These are phyloP conservation scores for Blumeriella jaapii DNA, from an alignment of 2,329 filamentous ascomycete species.

Conservation along the genomic window DNA sequence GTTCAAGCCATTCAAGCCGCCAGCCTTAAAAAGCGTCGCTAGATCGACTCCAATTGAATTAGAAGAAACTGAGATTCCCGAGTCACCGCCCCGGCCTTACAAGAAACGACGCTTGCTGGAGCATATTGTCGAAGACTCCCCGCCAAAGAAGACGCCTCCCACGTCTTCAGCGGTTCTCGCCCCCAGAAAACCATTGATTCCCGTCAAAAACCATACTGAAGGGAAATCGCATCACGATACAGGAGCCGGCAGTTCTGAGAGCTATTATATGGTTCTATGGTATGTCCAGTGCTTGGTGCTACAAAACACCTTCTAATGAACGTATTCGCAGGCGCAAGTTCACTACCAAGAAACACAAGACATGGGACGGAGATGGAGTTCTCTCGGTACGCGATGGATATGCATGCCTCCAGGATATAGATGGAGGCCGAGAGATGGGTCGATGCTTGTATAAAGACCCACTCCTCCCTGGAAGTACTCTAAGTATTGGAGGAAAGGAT, in stretches of 20 bases:
- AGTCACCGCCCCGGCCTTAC: constrained; percentile 13
- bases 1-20: constrained; percentile 28
- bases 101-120: constrained; percentile 22
- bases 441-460: constrained; percentile 41
- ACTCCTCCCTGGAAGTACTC: constrained; percentile 45
- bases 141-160: constrained; percentile 7
- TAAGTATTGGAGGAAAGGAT: constrained; percentile 56
- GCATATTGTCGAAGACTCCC: constrained; percentile 20
- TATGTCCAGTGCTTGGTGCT: constrained; percentile 7
- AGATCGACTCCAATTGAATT: constrained; percentile 11
- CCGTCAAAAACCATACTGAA: constrained; percentile 20
- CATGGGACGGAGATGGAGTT: constrained; percentile 64
- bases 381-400: constrained; percentile 45
- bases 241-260: constrained; percentile 13
- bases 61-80: constrained; percentile 4
- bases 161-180: constrained; percentile 17
- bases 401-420: constrained; percentile 48
- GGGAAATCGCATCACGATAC: constrained; percentile 6
- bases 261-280: constrained; percentile 28
- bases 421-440: constrained; percentile 48
- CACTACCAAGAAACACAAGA: constrained; percentile 64
- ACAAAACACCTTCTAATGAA: constrained; percentile 3
- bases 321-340: constrained; percentile 45
- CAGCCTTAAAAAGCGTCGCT: constrained; percentile 16
- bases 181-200: constrained; percentile 24